Evolutionary conservation across 257 asterid species (phyloP).

Genomic region (Capsicum rhomboideum): DNA sequence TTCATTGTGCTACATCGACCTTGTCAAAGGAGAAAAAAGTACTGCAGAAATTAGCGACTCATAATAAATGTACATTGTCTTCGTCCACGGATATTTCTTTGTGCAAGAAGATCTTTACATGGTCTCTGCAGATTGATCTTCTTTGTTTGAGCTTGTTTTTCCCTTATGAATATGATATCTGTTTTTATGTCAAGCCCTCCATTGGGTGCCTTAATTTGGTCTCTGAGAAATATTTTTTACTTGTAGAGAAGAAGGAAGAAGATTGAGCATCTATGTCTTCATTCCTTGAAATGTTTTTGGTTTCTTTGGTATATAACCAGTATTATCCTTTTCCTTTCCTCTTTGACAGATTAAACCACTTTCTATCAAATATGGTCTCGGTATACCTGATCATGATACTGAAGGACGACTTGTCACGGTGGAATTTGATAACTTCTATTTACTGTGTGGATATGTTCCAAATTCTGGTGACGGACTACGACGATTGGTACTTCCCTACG

Average conservation of each 20-base stretch:
- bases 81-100: not conserved
- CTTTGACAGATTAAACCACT: constrained; percentile 65
- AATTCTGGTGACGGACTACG: constrained; percentile 92
- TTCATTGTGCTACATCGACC: not conserved
- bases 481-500: constrained; percentile 50
- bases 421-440: constrained; percentile 70
- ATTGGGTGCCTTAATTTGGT: not conserved
- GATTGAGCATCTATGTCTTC: not conserved
- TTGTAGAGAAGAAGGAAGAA: not conserved
- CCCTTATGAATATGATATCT: not conserved
- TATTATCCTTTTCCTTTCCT: not conserved
- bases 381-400: constrained; percentile 78
- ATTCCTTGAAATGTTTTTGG: not conserved
- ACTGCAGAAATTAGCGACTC: not conserved
- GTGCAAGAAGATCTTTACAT: not conserved
- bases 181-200: not conserved
- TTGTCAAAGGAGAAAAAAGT: not conserved
- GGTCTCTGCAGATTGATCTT: not conserved
- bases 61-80: not conserved
- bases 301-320: not conserved
- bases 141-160: not conserved
- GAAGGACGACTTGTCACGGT: constrained; percentile 94
- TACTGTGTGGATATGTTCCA: constrained; percentile 76
- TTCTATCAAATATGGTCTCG: constrained; percentile 85
- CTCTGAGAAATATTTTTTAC: not conserved